Evolutionary conservation across 1,284 basidiomycete genomes (phyloP).

Genomic region (Ceratobasidium sp.): DNA sequence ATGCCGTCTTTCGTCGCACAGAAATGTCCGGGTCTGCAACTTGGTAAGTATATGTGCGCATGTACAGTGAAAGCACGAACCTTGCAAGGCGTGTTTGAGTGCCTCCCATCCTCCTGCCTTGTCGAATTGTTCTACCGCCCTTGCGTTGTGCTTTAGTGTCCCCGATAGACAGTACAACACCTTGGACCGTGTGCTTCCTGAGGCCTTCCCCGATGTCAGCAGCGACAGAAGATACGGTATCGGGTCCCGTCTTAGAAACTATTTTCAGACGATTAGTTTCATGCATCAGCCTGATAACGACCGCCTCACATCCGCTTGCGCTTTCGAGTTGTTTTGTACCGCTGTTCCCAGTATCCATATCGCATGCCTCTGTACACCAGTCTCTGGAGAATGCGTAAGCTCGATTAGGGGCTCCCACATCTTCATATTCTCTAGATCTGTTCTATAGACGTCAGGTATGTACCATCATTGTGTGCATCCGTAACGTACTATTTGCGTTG

Average conservation of each 20-base stretch:
- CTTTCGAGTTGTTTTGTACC: constrained; percentile 92
- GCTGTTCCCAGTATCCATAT: constrained; percentile 96
- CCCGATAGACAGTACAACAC: constrained; percentile 90
- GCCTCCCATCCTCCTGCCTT: constrained; percentile 74
- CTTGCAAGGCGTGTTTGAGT: constrained; percentile 70
- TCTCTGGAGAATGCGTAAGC: constrained; percentile 69
- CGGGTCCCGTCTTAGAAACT: constrained; percentile 81
- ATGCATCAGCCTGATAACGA: not conserved
- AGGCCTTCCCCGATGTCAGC: constrained; percentile 62
- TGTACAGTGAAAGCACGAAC: constrained; percentile 54
- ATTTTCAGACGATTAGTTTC: constrained; percentile 32
- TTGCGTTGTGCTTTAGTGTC: constrained; percentile 82
- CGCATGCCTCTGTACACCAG: constrained; percentile 75
- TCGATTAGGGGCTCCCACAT: constrained; percentile 87
- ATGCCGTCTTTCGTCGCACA: constrained; percentile 85
- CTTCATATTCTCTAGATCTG: constrained; percentile 83
- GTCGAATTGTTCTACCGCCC: constrained; percentile 71
- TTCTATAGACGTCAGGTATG: constrained; percentile 10
- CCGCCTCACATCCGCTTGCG: constrained; percentile 80
- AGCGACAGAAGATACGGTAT: constrained; percentile 73
- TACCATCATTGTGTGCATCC: not conserved
- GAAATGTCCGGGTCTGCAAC: constrained; percentile 75
- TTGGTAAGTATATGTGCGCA: constrained; percentile 48
- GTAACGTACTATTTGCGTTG: constrained; percentile 85
- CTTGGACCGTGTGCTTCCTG: constrained; percentile 73